Percentiles rank a stretch among this genome's conserved stretches.
These are phyloP conservation scores for Metschnikowia peoriensis DNA, from an alignment of 805 yeast species.

Conservation along the genomic window DNA sequence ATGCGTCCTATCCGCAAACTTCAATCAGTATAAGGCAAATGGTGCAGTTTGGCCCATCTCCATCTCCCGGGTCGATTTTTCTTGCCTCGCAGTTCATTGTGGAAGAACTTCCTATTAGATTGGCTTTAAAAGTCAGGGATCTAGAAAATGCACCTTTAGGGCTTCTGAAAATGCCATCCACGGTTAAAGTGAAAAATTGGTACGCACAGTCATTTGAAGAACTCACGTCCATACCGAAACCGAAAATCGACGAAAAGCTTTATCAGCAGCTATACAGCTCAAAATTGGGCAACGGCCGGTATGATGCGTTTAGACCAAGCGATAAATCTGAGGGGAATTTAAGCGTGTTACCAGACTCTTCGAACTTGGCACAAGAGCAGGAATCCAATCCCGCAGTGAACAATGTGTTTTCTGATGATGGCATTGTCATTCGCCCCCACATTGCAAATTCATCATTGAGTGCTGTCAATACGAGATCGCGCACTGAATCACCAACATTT, in stretches of 20 bases:
- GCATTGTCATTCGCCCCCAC: conserved; percentile 38
- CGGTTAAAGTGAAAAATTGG: conserved; percentile 79
- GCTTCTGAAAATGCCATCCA: conserved; percentile 68
- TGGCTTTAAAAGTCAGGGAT: conserved; percentile 84
- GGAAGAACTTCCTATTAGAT: conserved; percentile 81
- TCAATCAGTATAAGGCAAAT: conserved; percentile 82
- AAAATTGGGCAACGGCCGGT: conserved; percentile 2
- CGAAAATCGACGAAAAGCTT: conserved; percentile 46
- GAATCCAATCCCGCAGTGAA: conserved; percentile 36
- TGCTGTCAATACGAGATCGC: conserved; percentile 6
- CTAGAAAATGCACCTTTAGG: conserved; percentile 78
- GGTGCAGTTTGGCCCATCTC: conserved; percentile 86
- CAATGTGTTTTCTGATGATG: conserved; percentile 51
- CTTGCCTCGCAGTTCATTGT: conserved; percentile 82
- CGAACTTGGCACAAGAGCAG: conserved; percentile 32
- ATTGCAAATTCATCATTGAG: conserved; percentile 12
- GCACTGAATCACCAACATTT: conserved; percentile 35
- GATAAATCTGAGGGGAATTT: conserved; percentile 5
- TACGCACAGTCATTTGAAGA: conserved; percentile 89
- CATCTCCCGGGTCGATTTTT: conserved; percentile 74
- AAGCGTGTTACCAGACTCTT: conserved; percentile 11
- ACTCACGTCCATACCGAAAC: conserved; percentile 62
- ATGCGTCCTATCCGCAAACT: conserved; percentile 76
- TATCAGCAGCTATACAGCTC: conserved; percentile 29
- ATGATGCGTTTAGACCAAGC: conserved; percentile 1